phyloP scores from a whole-genome alignment of 23 red algal genomes.

The Agarophyton chilense region DNA sequence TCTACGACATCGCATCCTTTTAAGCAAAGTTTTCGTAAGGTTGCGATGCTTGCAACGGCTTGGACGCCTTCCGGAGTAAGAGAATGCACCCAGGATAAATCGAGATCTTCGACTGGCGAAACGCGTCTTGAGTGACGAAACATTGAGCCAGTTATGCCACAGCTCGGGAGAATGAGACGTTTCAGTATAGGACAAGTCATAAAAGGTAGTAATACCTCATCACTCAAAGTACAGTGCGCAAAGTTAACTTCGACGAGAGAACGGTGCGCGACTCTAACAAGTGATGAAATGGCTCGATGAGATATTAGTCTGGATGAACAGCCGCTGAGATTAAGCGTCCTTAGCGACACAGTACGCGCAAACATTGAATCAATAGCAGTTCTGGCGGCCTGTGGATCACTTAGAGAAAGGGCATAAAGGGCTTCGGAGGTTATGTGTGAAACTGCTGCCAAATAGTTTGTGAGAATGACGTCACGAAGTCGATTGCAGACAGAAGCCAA shows the following conservation, averaged over 20 bases:
- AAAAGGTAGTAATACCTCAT: conserved; percentile 40
- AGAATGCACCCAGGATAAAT: conserved; percentile 50
- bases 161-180: conserved; percentile 29
- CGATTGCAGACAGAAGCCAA: conserved; percentile 34
- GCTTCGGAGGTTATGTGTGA: conserved; percentile 1
- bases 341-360: conserved; percentile 22
- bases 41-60: conserved; percentile 22
- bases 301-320: conserved; percentile 24
- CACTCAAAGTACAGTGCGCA: conserved; percentile 30
- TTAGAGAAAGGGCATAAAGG: conserved; percentile 16
- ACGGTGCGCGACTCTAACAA: background rate
- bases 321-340: conserved; percentile 19
- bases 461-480: conserved; percentile 5
- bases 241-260: conserved; percentile 42
- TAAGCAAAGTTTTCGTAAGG: conserved; percentile 15
- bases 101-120: conserved; percentile 2
- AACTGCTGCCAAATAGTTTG: background rate
- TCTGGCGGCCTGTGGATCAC: conserved; percentile 21
- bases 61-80: conserved; percentile 3
- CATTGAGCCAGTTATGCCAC: conserved; percentile 23
- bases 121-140: conserved; percentile 12
- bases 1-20: conserved; percentile 20
- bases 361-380: conserved; percentile 42
- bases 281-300: background rate
- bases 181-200: conserved; percentile 28